A percentile compares a stretch with the other conserved stretches of the same genome.
phyloP scores from a whole-genome alignment of 352 stramenopile species.

The Phytophthora fragariae region DNA sequence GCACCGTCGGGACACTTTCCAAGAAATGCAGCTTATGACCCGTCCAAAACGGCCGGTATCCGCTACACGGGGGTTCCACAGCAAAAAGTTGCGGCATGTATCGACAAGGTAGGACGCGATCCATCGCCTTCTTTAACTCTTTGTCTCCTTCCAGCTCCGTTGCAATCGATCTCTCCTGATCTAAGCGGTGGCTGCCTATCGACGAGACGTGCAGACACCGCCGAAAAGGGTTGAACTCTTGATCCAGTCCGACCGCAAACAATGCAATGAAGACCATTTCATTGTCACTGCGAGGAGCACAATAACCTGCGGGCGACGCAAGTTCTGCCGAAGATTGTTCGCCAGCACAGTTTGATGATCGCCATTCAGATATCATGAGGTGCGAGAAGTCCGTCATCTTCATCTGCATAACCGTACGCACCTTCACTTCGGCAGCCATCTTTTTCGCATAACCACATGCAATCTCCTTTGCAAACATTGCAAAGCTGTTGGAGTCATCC shows the following conservation, averaged over 20 bases:
- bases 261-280: slow-evolving; percentile 49
- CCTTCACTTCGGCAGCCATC: slow-evolving; percentile 57
- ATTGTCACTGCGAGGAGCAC: not conserved
- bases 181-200: slow-evolving; percentile 17
- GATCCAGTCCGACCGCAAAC: slow-evolving; percentile 68
- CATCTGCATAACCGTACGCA: slow-evolving; percentile 59
- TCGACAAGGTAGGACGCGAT: slow-evolving; percentile 46
- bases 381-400: slow-evolving; percentile 68
- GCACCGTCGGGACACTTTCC: slow-evolving; percentile 64
- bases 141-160: slow-evolving; percentile 37
- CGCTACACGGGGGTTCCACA: slow-evolving; percentile 50
- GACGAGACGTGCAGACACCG: slow-evolving; percentile 65
- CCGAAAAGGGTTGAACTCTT: slow-evolving; percentile 71
- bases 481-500: slow-evolving; percentile 51
- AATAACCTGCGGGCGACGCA: not conserved
- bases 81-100: slow-evolving; percentile 60
- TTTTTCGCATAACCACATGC: slow-evolving; percentile 59
- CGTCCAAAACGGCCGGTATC: slow-evolving; percentile 47
- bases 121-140: slow-evolving; percentile 49
- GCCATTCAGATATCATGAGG: slow-evolving; percentile 67
- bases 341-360: slow-evolving; percentile 8
- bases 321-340: not conserved
- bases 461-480: slow-evolving; percentile 57
- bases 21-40: slow-evolving; percentile 60
- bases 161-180: slow-evolving; percentile 24